Conservation (phyloP, 169 alveolate species). For the Pseudocohnilembus persalinus region DNA sequence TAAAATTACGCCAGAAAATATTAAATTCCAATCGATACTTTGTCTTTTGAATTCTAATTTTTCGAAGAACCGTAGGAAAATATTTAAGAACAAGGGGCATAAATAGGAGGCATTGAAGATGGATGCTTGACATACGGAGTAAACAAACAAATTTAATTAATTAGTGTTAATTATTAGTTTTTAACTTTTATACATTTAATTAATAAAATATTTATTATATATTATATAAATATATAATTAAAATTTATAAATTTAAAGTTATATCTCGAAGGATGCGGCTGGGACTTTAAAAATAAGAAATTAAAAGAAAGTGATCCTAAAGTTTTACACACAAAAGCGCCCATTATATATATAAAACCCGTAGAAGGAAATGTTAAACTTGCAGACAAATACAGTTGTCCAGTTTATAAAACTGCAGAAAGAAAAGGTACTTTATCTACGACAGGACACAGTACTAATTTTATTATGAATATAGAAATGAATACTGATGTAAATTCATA, state of each 20-base stretch:
- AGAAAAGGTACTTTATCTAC: slow-evolving; percentile 80
- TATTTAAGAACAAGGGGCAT: slow-evolving; percentile 3
- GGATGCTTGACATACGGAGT: background rate
- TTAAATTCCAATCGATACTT: slow-evolving; percentile 71
- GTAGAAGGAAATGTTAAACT: slow-evolving; percentile 43
- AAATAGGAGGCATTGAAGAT: background rate
- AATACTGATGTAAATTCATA: slow-evolving; percentile 62
- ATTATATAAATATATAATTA: no score
- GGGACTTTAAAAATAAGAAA: slow-evolving; percentile 60
- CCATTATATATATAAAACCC: slow-evolving; percentile 74
- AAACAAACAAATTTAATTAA: background rate
- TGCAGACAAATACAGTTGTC: slow-evolving; percentile 59
- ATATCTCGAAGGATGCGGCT: slow-evolving; percentile 74
- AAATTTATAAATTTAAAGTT: slow-evolving; percentile 18
- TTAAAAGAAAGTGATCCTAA: slow-evolving; percentile 58
- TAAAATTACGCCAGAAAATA: slow-evolving; percentile 73
- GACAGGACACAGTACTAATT: slow-evolving; percentile 88
- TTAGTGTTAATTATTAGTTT: no score
- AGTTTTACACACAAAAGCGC: slow-evolving; percentile 59
- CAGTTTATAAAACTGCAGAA: slow-evolving; percentile 79
- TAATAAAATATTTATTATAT: no score
- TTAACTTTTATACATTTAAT: background rate
- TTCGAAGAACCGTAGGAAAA: slow-evolving; percentile 51
- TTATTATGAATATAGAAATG: slow-evolving; percentile 70
- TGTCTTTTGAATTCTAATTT: slow-evolving; percentile 67